Evolutionary conservation across 768 basidiomycete species (phyloP), one percentile per base, ranked within the genome.

Genomic region (Cubamyces lactineus): DNA sequence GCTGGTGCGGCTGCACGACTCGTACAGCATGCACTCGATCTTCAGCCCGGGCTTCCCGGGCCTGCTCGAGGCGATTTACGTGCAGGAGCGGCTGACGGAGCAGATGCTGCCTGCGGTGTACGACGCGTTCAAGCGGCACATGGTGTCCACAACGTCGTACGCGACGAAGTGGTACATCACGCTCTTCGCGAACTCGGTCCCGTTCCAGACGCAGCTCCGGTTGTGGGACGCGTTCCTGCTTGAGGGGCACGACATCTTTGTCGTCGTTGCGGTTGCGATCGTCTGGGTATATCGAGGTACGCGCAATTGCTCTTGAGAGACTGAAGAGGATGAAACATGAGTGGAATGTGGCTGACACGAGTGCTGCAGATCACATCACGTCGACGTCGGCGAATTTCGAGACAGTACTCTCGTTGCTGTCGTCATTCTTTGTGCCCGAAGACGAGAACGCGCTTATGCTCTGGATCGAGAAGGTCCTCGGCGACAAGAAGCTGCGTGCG

Each of bases 151-250:
- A 13, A 96, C 95, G 28, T 86, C 93, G 19, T 99, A 96, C 76
- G 95, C 95, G 26, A 98, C 96, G 1, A 98, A 98, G 75, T 98
- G 97, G 97, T 99, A 98, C 73, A 98, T 99, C 74, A 98, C 97
- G 2, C 79, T 98, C 15, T 99, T 98, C 70, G 87, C 95, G 52
- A 97, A 96, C 71, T 92, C 92, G 0, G 89, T 99, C 45, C 94
- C 96, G 23, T 98, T 96, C 74, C 92, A 96, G 74, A 94, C 90
- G 49, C 95, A 98, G 77, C 77, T 98, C 26, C 83, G 97, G 63
- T 72, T 99, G 30, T 99, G 96, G 96, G 97, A 99, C 72, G 93
- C 85, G 12, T 92, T 97, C 70, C 78, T 97, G 48, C 75, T 96
- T 21, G 96, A 98, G 64, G 97, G 97, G 11, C 82, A 86, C 67